These are phyloP conservation scores for Thelonectria discophora DNA, from an alignment of 2,329 filamentous ascomycete genomes.

Conservation along the genomic window DNA sequence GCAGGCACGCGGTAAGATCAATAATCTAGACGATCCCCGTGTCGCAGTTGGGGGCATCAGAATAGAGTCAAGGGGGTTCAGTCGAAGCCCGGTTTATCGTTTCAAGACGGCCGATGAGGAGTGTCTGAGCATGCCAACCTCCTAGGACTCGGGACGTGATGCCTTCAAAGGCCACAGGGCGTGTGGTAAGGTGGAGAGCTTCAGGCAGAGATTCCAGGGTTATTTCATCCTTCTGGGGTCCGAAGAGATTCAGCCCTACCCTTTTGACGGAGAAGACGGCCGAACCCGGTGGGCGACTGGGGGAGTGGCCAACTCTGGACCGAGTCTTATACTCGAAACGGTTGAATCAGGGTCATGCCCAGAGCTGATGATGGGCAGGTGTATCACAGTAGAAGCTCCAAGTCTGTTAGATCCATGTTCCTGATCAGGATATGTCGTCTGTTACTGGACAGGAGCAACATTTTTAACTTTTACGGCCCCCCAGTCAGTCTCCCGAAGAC, in stretches of 20 bases:
- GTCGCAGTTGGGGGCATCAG: neutral
- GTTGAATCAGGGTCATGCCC: neutral
- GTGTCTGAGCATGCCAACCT: neutral
- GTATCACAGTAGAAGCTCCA: neutral
- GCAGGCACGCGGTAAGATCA: neutral
- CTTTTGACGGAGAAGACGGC: constrained; percentile 1
- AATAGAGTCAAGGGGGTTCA: constrained; percentile 1
- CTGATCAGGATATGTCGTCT: neutral
- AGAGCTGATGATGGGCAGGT: neutral
- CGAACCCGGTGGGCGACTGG: neutral
- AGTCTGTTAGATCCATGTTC: neutral
- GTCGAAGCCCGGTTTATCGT: neutral
- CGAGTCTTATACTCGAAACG: neutral
- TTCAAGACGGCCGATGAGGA: neutral
- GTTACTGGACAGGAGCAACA: neutral
- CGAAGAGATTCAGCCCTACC: constrained; percentile 14
- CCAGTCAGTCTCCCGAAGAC: neutral
- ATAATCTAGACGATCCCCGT: constrained; percentile 2
- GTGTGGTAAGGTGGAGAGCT: constrained; percentile 4
- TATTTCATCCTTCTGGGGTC: constrained; percentile 14
- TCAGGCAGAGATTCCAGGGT: neutral
- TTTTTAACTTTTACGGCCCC: constrained; percentile 3
- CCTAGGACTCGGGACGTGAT: constrained; percentile 2
- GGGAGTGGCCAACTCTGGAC: neutral
- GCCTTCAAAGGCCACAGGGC: neutral